Evolutionary conservation across 176 grass and related monocot species (phyloP), one percentile per base, ranked within the genome.

Genomic region (Ensete glaucum): DNA sequence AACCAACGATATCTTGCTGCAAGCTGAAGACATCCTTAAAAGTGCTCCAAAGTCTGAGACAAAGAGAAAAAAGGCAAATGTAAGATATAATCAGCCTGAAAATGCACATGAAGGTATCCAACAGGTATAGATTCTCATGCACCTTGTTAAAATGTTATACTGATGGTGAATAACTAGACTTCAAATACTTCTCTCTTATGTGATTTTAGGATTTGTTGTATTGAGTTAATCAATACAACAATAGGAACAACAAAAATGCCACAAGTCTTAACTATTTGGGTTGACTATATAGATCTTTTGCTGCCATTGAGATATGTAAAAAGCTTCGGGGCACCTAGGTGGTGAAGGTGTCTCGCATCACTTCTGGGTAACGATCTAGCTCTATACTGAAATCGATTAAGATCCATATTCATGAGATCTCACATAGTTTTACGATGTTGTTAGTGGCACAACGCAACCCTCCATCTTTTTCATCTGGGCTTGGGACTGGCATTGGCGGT

Each of bases 1-100:
- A 77, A 88, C 90, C 80, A 90, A 98, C 82, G 95, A 94, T 53
- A 87, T 98, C 73, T 83, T 98, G 85, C 71, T 79, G 27, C 93
- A 91, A 77, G 87, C 95, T 79, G 95, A 98, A 82, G 74, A 34
- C n/a, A 80, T 89, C 24, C 82, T 98, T 68, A 79, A 88, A 52
- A 77, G 85, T 72, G 62, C 77, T 80, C 94, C 90, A 67, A 73
- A 78, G 16, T 82, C 57, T 76, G 78, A 88, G 81, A 59, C 64
- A 70, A 89, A 81, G 43, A 90, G 70, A 69, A 81, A 74, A 80
- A 87, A 85, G 81, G 52, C 71, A 50, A 98, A 93, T 76, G 76
- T 91, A 82, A 87, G 88, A 69, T 83, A 80, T 48, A 89, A 98
- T 84, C 95, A 94, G 73, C 95, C 95, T 81, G 90, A 87, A 75